A percentile compares a stretch with the other conserved stretches of the same genome.
Evolutionary conservation across 176 grass and related monocot genomes (phyloP).

Genomic region (Raddia distichophylla): DNA sequence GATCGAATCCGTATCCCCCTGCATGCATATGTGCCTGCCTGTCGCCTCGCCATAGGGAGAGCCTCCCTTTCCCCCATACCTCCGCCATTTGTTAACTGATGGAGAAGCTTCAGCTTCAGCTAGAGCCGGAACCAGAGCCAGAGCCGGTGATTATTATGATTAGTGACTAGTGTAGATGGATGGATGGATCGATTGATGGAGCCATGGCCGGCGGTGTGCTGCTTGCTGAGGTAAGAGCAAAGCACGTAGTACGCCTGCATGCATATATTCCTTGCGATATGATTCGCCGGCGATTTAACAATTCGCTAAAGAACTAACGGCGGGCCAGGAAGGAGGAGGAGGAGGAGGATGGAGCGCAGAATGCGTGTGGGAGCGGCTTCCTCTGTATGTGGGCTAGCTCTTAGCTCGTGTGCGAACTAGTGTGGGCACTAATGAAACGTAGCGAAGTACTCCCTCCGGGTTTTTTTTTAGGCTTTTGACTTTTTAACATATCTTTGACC

Average conservation of each 20-base stretch:
- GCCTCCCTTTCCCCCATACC: constrained; percentile 28
- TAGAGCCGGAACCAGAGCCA: no score
- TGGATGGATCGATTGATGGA: background rate
- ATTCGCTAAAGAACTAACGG: background rate
- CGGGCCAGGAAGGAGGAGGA: no score
- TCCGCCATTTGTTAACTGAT: constrained; percentile 47
- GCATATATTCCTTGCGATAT: constrained; percentile 34
- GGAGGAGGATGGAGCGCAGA: no score
- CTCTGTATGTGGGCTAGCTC: no score
- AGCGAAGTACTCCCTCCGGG: no score
- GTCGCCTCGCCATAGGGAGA: constrained; percentile 45
- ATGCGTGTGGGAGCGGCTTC: no score
- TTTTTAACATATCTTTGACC: no score
- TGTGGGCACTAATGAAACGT: no score
- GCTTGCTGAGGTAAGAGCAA: constrained; percentile 31
- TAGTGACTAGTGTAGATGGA: constrained; percentile 1
- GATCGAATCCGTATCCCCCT: no score
- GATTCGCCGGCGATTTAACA: constrained; percentile 21
- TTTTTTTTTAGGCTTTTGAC: no score
- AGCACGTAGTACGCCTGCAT: constrained; percentile 5
- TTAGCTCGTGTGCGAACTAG: no score
- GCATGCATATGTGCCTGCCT: background rate
- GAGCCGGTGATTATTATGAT: no score
- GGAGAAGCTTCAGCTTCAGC: constrained; percentile 12
- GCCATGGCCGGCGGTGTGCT: background rate